Evolutionary conservation across 73 alveolate species (phyloP), one percentile per base, ranked within the genome.

Genomic region (Symbiodinium pilosum): DNA sequence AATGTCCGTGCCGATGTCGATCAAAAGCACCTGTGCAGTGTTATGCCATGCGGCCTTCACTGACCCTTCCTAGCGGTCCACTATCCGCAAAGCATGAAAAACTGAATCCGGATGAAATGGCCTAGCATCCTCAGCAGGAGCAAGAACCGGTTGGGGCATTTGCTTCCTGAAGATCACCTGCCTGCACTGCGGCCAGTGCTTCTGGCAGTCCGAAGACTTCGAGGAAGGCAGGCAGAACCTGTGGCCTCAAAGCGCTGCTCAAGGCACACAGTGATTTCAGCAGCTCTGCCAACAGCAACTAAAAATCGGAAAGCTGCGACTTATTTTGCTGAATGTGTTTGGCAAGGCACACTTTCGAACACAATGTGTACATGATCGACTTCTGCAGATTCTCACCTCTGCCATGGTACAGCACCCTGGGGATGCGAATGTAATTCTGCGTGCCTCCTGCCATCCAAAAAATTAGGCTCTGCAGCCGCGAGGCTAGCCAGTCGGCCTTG

Each of bases 361-460:
- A 92, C 9, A 92, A 81, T 1, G 98, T 92, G 59, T 92, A 92
- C 98, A 92, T 92, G 91, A 92, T 92, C 89, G 98, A 92, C 69
- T 92, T 92, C 68, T 92, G 98, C 30, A 92, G 81, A 83, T 92
- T 92, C 81, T 92, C 98, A 38, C 94, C 94, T 87, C n/a, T n/a
- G n/a, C n/a, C n/a, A n/a, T n/a, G n/a, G n/a, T n/a, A n/a, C n/a
- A n/a, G n/a, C n/a, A n/a, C n/a, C n/a, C n/a, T n/a, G n/a, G n/a
- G n/a, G n/a, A n/a, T n/a, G n/a, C n/a, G n/a, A n/a, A n/a, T n/a
- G n/a, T n/a, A n/a, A n/a, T n/a, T n/a, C n/a, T n/a, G n/a, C n/a
- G n/a, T n/a, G n/a, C n/a, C n/a, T n/a, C n/a, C n/a, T n/a, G n/a
- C n/a, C n/a, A n/a, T n/a, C n/a, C n/a, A n/a, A n/a, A n/a, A n/a